Base-by-base conservation (phyloP, 2,329 filamentous ascomycete genomes). In the Lasiodiplodia sp. region DNA sequence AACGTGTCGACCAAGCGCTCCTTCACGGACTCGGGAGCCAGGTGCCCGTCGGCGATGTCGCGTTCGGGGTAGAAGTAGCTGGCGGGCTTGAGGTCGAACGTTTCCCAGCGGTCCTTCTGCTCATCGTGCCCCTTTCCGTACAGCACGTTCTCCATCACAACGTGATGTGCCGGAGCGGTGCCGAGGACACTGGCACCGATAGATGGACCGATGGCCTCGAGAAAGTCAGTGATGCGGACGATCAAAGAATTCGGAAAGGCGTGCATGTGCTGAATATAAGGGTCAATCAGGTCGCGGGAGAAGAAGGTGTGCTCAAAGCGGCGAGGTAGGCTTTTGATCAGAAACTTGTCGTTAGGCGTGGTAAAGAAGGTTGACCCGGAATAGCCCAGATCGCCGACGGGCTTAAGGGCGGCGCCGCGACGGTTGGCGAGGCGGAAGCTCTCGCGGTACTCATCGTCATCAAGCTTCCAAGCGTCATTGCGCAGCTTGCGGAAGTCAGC, bases 71-170 rank as follows among this genome's bases (percentile, higher is more conserved):
- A 93, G 81, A 93, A 93, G 79, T 93, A 93, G 68, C 88, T 87
- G 25, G 86, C 87, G 0, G 91, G 91, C 74, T 94, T 94, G 60
- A 93, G 84, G 70, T 93, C 91, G 78, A 90, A 93, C 1, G 87
- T 88, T 75, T 93, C 88, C 91, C 91, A 93, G 56, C 82, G 76
- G 67, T 80, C 75, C 56, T 78, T 76, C 11, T 75, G 74, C 67
- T 82, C 81, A 14, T 81, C 78, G 16, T 83, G 76, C 2, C 74
- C 81, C 70, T 88, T 85, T 1, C 90, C 91, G 70, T 87, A 87
- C 28, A 92, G 81, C 2, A 92, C 83, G 74, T 93, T 93, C 76
- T 93, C 91, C 91, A 93, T 93, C 73, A 93, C 84, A 69, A 93
- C 91, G 74, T 93, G 91, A 72, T 92, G 90, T 0, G 87, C 88